Conservation (phyloP, 495 filamentous ascomycete species). For the Penicillium chermesinum region DNA sequence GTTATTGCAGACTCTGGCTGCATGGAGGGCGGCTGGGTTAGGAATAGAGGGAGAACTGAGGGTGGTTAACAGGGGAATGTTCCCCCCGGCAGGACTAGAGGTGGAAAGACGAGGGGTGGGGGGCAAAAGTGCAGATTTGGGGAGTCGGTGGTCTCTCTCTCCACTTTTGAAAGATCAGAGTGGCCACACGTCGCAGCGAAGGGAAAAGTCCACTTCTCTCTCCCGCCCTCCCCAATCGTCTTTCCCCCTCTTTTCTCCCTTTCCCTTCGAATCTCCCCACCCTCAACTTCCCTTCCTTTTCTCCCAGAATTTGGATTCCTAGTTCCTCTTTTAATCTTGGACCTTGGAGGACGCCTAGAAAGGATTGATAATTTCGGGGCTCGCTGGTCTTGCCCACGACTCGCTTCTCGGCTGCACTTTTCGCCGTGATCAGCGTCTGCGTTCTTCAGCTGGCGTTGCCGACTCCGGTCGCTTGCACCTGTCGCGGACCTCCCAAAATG, state of each 20-base stretch:
- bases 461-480: constrained; percentile 27
- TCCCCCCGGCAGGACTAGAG: too few relatives aligned
- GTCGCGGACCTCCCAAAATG: constrained; percentile 45
- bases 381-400: constrained; percentile 10
- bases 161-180: constrained; percentile 10
- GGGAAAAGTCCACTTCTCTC: constrained; percentile 15
- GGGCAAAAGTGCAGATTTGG: not conserved
- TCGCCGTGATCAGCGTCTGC: constrained; percentile 33
- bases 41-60: not conserved
- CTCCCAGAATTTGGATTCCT: constrained; percentile 11
- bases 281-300: constrained; percentile 11
- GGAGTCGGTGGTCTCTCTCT: not conserved
- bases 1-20: not conserved
- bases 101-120: not conserved
- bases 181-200: constrained; percentile 16
- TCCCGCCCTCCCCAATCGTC: constrained; percentile 16
- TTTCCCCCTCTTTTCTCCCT: constrained; percentile 11
- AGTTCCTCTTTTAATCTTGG: not conserved
- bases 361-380: not conserved
- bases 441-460: constrained; percentile 37
- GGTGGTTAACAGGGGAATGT: not conserved
- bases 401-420: constrained; percentile 15
- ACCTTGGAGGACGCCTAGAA: too few relatives aligned
- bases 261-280: constrained; percentile 1
- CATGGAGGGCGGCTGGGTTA: not conserved